Percentiles rank a stretch among this genome's conserved stretches.
These are phyloP conservation scores for Patellifolia procumbens DNA, from an alignment of 179 eudicot genomes.

Conservation along the genomic window DNA sequence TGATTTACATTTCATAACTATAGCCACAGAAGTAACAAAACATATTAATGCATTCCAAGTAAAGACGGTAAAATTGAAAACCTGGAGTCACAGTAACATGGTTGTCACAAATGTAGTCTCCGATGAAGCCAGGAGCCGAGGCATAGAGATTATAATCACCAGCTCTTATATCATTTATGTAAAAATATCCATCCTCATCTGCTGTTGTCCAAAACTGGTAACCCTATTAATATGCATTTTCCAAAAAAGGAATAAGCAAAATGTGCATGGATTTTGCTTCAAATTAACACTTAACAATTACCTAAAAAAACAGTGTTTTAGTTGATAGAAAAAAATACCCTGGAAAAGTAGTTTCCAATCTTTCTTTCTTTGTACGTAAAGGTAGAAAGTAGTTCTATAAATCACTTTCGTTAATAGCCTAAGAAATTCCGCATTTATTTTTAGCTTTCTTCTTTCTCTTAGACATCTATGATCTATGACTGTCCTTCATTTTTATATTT, in stretches of 20 bases:
- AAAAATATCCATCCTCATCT: slow-evolving; percentile 59
- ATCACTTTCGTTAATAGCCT: too few relatives aligned
- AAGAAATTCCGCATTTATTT: too few relatives aligned
- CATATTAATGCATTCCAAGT: neutral
- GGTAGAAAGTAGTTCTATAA: too few relatives aligned
- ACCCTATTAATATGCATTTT: slow-evolving; percentile 39
- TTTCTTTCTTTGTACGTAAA: too few relatives aligned
- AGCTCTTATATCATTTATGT: slow-evolving; percentile 40
- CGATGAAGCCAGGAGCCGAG: slow-evolving; percentile 71
- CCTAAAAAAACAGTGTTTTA: too few relatives aligned
- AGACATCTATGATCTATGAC: too few relatives aligned
- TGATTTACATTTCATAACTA: too few relatives aligned
- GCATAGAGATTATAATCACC: slow-evolving; percentile 72
- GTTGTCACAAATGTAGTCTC: slow-evolving; percentile 53
- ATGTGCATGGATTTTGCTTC: neutral
- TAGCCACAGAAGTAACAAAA: neutral
- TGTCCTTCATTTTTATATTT: too few relatives aligned
- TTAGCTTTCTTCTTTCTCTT: too few relatives aligned
- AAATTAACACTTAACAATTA: too few relatives aligned
- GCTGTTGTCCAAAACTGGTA: slow-evolving; percentile 79
- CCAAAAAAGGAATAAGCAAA: neutral
- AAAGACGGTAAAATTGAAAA: neutral
- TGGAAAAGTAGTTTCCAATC: too few relatives aligned
- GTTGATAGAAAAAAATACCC: too few relatives aligned
- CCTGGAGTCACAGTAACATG: slow-evolving; percentile 58